Conservation (phyloP, 805 yeast species). For the Jamesozyma spencerorum region DNA sequence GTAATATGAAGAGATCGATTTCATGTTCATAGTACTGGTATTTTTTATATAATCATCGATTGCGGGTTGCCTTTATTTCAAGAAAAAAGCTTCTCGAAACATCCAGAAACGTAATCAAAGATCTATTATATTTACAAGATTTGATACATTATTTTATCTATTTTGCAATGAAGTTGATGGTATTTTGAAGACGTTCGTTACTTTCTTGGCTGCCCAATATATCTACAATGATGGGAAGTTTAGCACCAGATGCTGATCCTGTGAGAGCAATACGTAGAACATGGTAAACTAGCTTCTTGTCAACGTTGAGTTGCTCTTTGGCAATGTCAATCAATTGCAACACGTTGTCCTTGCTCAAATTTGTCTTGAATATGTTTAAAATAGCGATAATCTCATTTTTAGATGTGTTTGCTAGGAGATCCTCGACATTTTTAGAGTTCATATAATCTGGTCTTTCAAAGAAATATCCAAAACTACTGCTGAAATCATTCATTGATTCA, state of each 20-base stretch:
- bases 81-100: not conserved
- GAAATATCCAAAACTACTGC: slow-evolving; percentile 39
- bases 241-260: slow-evolving; percentile 62
- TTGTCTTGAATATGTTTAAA: slow-evolving; percentile 10
- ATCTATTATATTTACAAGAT: not conserved
- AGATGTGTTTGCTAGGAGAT: slow-evolving; percentile 23
- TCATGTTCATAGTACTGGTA: too few relatives aligned
- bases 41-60: too few relatives aligned
- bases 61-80: not conserved
- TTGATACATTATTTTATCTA: not conserved
- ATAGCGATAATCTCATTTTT: slow-evolving; percentile 7
- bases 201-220: slow-evolving; percentile 43
- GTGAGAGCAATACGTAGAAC: slow-evolving; percentile 58
- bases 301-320: slow-evolving; percentile 3
- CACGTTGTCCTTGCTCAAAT: slow-evolving; percentile 3
- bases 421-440: slow-evolving; percentile 7
- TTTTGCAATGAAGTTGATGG: slow-evolving; percentile 7
- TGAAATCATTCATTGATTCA: slow-evolving; percentile 45
- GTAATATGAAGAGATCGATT: too few relatives aligned
- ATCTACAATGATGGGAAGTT: slow-evolving; percentile 47
- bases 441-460: slow-evolving; percentile 31
- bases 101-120: not conserved
- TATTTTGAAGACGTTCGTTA: slow-evolving; percentile 20
- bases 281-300: slow-evolving; percentile 40
- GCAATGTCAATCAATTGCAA: slow-evolving; percentile 4